phyloP scores from a whole-genome alignment of 225 moss, liverwort and hornwort genomes.

The Sphagnum contortum region DNA sequence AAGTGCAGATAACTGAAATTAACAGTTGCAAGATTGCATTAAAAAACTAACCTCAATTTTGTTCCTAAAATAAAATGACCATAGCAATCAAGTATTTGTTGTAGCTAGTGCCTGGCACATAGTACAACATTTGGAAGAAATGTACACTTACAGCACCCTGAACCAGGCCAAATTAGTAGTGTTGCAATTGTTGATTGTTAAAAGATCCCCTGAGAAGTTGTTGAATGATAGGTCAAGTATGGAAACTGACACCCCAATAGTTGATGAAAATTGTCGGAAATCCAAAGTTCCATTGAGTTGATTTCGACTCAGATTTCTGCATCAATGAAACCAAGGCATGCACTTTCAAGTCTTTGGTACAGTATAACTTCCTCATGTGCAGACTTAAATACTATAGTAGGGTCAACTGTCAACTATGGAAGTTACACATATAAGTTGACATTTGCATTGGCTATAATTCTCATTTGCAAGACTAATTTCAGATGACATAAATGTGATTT shows the following conservation, averaged over 20 bases:
- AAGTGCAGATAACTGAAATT: too few relatives aligned
- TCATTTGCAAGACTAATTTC: too few relatives aligned
- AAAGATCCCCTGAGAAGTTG: constrained; percentile 1
- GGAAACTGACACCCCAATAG: neutral
- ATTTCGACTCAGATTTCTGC: constrained; percentile 2
- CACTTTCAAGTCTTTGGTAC: constrained; percentile 2
- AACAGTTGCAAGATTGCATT: too few relatives aligned
- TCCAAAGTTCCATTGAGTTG: constrained; percentile 1
- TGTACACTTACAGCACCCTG: neutral
- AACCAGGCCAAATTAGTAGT: neutral
- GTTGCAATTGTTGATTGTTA: neutral
- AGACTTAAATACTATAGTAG: too few relatives aligned
- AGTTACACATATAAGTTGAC: too few relatives aligned
- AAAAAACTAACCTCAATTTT: too few relatives aligned
- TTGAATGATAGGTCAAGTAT: constrained; percentile 1
- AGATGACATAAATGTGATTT: too few relatives aligned
- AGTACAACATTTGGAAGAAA: neutral
- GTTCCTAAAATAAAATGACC: too few relatives aligned
- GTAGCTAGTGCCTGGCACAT: neutral
- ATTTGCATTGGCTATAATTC: too few relatives aligned
- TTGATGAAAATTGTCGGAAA: neutral
- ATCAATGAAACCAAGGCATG: neutral
- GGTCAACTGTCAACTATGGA: too few relatives aligned
- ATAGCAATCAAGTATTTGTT: neutral
- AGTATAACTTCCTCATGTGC: too few relatives aligned